These are phyloP conservation scores for Phaffia australis DNA, from an alignment of 768 basidiomycete genomes.

Conservation along the genomic window DNA sequence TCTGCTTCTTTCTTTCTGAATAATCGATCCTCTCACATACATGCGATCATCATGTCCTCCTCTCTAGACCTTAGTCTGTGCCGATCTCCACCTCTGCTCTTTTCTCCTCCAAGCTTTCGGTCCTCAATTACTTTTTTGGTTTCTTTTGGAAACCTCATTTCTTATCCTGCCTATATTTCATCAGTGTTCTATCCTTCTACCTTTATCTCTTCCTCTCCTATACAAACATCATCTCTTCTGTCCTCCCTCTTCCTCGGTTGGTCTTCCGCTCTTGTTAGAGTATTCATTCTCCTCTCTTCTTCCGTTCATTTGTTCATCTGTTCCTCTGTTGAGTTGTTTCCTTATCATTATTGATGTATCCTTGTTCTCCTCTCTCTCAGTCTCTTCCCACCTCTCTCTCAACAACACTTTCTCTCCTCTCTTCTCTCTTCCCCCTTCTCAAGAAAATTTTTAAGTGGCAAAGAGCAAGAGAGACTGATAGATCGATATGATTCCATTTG, in stretches of 20 bases:
- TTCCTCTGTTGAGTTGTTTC: slow-evolving; percentile 4
- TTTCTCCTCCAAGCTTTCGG: slow-evolving; percentile 24
- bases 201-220: background rate
- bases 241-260: background rate
- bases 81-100: no score
- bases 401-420: background rate
- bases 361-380: background rate
- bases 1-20: slow-evolving; percentile 26
- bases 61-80: no score
- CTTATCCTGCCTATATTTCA: slow-evolving; percentile 73
- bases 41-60: slow-evolving; percentile 1
- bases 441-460: no score
- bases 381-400: background rate
- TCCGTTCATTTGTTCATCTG: background rate
- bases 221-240: background rate
- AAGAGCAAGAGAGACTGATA: no score
- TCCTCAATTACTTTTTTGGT: slow-evolving; percentile 44
- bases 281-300: background rate
- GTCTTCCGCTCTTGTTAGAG: background rate
- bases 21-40: slow-evolving; percentile 29
- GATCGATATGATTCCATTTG: no score
- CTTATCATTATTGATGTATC: slow-evolving; percentile 8
- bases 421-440: background rate
- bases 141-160: slow-evolving; percentile 73
- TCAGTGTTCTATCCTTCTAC: background rate